Evolutionary conservation across 208 protist species (phyloP).

Genomic region (Acanthamoeba triangularis): DNA sequence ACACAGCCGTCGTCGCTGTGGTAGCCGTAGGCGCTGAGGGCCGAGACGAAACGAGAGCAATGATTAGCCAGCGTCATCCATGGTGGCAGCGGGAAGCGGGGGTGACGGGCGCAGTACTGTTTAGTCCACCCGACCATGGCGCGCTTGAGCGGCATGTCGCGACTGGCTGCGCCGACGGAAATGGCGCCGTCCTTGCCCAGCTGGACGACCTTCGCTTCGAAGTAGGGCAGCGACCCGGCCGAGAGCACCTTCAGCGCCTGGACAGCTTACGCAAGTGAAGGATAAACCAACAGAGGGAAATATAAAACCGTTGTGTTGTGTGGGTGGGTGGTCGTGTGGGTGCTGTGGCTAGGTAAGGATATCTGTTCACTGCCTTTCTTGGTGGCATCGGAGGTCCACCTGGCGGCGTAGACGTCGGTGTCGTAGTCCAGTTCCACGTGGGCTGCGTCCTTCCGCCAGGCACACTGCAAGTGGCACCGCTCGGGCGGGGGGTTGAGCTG

Average conservation of each 20-base stretch:
- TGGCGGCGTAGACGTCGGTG: slow-evolving; percentile 5
- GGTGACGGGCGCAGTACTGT: slow-evolving; percentile 21
- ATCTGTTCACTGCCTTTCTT: slow-evolving; percentile 49
- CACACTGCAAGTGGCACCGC: background rate
- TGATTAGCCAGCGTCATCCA: background rate
- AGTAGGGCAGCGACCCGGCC: background rate
- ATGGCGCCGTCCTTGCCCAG: slow-evolving; percentile 23
- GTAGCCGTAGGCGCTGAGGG: slow-evolving; percentile 61
- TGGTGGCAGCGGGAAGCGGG: background rate
- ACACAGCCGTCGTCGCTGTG: slow-evolving; percentile 74
- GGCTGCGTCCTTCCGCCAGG: background rate
- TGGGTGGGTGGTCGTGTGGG: background rate
- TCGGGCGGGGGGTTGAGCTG: background rate
- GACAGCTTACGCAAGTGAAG: background rate
- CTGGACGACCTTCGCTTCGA: slow-evolving; percentile 43
- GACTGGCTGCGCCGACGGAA: slow-evolving; percentile 21
- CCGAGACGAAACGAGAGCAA: background rate
- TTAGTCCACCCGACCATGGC: slow-evolving; percentile 7
- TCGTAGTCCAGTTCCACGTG: background rate
- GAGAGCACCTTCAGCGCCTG: background rate
- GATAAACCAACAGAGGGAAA: background rate
- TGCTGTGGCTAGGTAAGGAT: background rate
- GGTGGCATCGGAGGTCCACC: background rate
- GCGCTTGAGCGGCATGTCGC: background rate
- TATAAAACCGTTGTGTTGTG: background rate